Conservation (phyloP, 805 yeast genomes). For the Wickerhamiella vanderwaltii region DNA sequence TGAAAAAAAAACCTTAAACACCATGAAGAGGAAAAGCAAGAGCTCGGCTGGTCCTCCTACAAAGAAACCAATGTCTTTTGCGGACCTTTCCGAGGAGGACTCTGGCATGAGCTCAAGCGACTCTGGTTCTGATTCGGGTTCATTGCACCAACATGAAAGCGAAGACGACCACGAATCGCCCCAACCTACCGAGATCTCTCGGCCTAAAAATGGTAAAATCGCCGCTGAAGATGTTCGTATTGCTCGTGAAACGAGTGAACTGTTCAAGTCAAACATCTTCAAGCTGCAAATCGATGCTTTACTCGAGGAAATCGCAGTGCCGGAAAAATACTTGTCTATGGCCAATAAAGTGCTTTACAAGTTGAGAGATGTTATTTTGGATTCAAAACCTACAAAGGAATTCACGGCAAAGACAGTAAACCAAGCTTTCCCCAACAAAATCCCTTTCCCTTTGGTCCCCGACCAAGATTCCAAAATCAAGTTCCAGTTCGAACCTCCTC, state of each 20-base stretch:
- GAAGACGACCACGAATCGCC: no score
- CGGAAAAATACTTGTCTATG: constrained; percentile 56
- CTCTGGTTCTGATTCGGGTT: no score
- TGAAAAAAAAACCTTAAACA: constrained; percentile 2
- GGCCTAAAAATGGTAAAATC: no score
- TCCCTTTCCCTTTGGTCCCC: constrained; percentile 52
- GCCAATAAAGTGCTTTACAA: constrained; percentile 45
- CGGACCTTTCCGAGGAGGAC: constrained; percentile 3
- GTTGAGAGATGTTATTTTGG: constrained; percentile 40
- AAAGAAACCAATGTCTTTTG: constrained; percentile 4
- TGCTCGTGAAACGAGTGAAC: constrained; percentile 86
- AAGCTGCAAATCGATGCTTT: constrained; percentile 90
- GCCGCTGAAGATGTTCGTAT: constrained; percentile 63
- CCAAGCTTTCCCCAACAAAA: constrained; percentile 20
- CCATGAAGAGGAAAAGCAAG: constrained; percentile 1
- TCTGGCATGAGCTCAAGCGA: no score
- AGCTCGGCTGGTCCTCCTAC: constrained; percentile 1
- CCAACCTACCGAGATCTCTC: no score
- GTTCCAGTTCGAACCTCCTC: constrained; percentile 58
- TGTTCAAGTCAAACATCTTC: constrained; percentile 90
- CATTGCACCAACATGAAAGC: no score
- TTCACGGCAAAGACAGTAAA: neutral
- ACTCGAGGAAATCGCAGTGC: constrained; percentile 63
- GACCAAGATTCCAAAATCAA: constrained; percentile 43
- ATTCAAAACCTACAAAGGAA: constrained; percentile 7